A percentile compares a stretch with the other conserved stretches of the same genome.
Conservation (phyloP, 2,329 filamentous ascomycete genomes). For the Cladosporium phlei region DNA sequence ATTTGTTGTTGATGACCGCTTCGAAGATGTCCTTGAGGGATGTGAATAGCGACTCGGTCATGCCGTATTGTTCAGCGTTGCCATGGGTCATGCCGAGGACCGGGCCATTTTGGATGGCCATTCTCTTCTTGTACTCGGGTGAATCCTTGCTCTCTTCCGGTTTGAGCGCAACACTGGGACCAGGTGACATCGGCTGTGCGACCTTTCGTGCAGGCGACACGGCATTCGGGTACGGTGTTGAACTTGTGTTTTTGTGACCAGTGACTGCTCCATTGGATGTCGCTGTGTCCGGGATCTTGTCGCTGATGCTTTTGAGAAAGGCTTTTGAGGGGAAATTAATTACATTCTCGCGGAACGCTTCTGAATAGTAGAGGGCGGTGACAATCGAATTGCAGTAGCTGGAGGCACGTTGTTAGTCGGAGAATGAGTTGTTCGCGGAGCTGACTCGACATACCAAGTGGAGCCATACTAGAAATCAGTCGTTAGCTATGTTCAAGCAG, state of each 20-base stretch:
- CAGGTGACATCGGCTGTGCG: slow-evolving; percentile 50
- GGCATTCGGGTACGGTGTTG: slow-evolving; percentile 33
- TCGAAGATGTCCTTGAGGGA: slow-evolving; percentile 95
- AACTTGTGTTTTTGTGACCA: slow-evolving; percentile 34
- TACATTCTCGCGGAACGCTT: slow-evolving; percentile 87
- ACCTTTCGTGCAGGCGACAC: slow-evolving; percentile 40
- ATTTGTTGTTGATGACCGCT: slow-evolving; percentile 73
- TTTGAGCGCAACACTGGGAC: slow-evolving; percentile 54
- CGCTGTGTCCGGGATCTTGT: slow-evolving; percentile 6
- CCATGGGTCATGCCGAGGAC: slow-evolving; percentile 80
- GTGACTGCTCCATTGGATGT: slow-evolving; percentile 22
- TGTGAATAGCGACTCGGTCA: slow-evolving; percentile 93
- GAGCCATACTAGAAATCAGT: slow-evolving; percentile 72
- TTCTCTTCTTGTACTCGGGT: slow-evolving; percentile 96
- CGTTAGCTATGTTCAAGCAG: slow-evolving; percentile 16
- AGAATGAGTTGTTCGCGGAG: neutral
- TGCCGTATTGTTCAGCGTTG: slow-evolving; percentile 74
- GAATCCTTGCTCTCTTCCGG: slow-evolving; percentile 92
- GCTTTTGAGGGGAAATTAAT: slow-evolving; percentile 79
- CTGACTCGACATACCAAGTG: slow-evolving; percentile 66
- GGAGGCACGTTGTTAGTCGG: slow-evolving; percentile 15
- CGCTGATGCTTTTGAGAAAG: slow-evolving; percentile 62
- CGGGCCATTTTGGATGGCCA: slow-evolving; percentile 81
- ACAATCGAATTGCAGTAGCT: slow-evolving; percentile 99
- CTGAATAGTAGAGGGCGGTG: slow-evolving; percentile 93